A percentile compares a stretch with the other conserved stretches of the same genome.
phyloP scores from a whole-genome alignment of 371 early-diverging fungal genomes.

The Gilbertella persicaria region DNA sequence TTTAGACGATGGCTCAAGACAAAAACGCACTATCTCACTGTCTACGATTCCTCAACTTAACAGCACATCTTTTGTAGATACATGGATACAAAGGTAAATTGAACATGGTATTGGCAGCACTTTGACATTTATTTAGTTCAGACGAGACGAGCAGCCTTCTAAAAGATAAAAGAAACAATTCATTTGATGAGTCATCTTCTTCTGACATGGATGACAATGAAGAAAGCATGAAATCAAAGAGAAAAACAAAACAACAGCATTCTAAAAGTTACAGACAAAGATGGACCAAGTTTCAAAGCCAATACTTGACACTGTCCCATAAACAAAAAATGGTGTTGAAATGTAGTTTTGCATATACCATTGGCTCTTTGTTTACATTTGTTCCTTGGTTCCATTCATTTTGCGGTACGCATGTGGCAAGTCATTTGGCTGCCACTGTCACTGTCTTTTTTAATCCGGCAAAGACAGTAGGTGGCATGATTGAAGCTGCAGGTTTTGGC shows the following conservation, averaged over 20 bases:
- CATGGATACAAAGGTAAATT: background rate
- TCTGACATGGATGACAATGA: too few species aligned
- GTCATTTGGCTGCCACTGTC: conserved; percentile 66
- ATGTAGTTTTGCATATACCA: conserved; percentile 63
- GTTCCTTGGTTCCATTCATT: conserved; percentile 53
- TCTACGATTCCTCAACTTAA: conserved; percentile 29
- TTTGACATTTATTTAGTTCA: too few species aligned
- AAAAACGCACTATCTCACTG: conserved; percentile 29
- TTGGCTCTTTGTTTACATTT: conserved; percentile 66
- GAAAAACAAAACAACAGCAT: too few species aligned
- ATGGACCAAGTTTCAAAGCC: background rate
- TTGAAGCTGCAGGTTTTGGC: conserved; percentile 65
- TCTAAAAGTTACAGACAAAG: conserved; percentile 3
- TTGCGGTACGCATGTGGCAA: conserved; percentile 42
- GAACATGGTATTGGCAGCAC: too few species aligned
- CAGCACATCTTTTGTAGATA: background rate
- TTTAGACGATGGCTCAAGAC: conserved; percentile 30
- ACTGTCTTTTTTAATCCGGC: conserved; percentile 75
- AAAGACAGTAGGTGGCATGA: conserved; percentile 66
- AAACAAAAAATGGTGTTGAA: conserved; percentile 57
- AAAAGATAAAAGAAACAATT: too few species aligned
- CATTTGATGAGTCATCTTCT: too few species aligned
- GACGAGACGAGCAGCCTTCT: too few species aligned
- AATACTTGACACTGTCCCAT: conserved; percentile 22
- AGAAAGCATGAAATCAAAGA: too few species aligned